These are phyloP conservation scores for Gyrodon lividus DNA, from an alignment of 768 basidiomycete genomes.

Conservation along the genomic window DNA sequence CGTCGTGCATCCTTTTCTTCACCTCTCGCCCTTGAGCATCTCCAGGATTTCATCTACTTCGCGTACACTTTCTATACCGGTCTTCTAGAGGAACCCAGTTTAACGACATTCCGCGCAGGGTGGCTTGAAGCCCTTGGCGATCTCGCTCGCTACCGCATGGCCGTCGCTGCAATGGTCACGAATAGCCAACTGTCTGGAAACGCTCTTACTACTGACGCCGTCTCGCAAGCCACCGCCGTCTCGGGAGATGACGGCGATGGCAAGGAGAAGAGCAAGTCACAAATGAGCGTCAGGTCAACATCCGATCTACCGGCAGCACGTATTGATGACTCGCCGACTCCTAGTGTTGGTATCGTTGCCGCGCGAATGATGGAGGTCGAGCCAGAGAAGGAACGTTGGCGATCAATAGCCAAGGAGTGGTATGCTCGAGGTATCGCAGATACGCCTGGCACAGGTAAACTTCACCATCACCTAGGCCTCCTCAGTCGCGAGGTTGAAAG, in stretches of 20 bases:
- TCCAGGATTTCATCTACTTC: slow-evolving; percentile 93
- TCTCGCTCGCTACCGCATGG: slow-evolving; percentile 92
- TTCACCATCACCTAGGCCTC: slow-evolving; percentile 92
- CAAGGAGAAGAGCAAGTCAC: slow-evolving; percentile 39
- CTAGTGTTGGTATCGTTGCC: slow-evolving; percentile 84
- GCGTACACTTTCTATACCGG: slow-evolving; percentile 93
- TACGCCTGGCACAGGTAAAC: slow-evolving; percentile 89
- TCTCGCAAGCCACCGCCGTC: slow-evolving; percentile 44
- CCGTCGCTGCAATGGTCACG: slow-evolving; percentile 83
- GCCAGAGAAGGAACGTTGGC: slow-evolving; percentile 91
- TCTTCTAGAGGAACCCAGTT: slow-evolving; percentile 76
- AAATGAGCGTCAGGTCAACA: slow-evolving; percentile 27
- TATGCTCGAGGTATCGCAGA: slow-evolving; percentile 84
- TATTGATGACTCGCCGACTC: slow-evolving; percentile 64
- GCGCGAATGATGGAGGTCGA: slow-evolving; percentile 81
- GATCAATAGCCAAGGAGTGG: slow-evolving; percentile 88
- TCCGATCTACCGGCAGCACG: slow-evolving; percentile 52
- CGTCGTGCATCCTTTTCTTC: slow-evolving; percentile 76
- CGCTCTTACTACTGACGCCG: slow-evolving; percentile 55
- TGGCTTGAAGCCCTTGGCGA: slow-evolving; percentile 99
- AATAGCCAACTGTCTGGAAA: slow-evolving; percentile 42
- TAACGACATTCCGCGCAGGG: slow-evolving; percentile 67
- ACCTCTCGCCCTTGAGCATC: slow-evolving; percentile 75
- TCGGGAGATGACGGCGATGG: slow-evolving; percentile 21
- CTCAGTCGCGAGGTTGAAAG: slow-evolving; percentile 80